Evolutionary conservation across 148 eudicot genomes (phyloP), one percentile per base, ranked within the genome.

Genomic region (Tetragonia tetragonoides): DNA sequence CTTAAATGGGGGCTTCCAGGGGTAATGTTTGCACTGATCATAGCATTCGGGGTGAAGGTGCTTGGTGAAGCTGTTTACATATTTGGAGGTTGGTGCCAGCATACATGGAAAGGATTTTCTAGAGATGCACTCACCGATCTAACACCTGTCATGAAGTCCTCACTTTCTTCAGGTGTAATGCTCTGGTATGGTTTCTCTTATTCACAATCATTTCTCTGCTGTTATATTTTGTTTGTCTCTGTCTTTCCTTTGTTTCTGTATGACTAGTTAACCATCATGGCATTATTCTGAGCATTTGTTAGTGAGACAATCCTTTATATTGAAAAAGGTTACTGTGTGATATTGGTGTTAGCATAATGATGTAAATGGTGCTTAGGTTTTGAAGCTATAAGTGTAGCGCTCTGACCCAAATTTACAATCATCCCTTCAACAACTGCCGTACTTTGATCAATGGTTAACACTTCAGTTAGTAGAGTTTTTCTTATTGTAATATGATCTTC

Each of bases 11-110:
- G 89, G 9, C 44, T 88, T 21, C 54, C 81, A 17, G 93, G 92
- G 5, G 91, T 88, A 14, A 86, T 91, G 91, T 49, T 68, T 53
- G 87, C 91, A 23, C 49, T 88, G n/a, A 47, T 64, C 76, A 76
- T 85, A 67, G 87, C 90, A 17, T 79, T 81, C 66, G 87, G 86
- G 81, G 72, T 85, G 40, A 73, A 83, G 79, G 80, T 75, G 9
- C 17, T 85, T 17, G 95, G 91, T 67, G 87, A 88, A 82, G 84
- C 83, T 56, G 72, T 80, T 6, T 91, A 85, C 79, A 75, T 88
- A 18, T 85, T 87, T 37, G 90, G 90, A 9, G 92, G 95, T 38
- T 85, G 92, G 86, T 91, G 95, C 68, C 86, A 85, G 0, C 60
- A 75, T 41, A 70, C 95, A 3, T 91, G 95, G 92, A 91, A 76